Conservation (phyloP, 2,329 filamentous ascomycete species). For the Penicillium sp. region DNA sequence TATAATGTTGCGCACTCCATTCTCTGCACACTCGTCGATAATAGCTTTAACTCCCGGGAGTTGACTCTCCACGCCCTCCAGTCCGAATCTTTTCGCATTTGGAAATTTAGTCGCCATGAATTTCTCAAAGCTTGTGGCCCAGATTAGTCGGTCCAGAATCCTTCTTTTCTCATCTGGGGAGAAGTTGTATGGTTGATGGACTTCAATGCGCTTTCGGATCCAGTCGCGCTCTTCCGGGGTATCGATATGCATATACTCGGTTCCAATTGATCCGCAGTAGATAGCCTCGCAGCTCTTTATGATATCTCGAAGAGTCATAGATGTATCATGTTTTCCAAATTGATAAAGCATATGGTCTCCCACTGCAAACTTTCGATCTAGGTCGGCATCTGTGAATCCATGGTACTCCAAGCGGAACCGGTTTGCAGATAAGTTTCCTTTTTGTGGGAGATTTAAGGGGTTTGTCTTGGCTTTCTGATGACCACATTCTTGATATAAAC, state of each 20-base stretch:
- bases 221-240: slow-evolving; percentile 97
- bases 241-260: slow-evolving; percentile 98
- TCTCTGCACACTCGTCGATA: slow-evolving; percentile 96
- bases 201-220: slow-evolving; percentile 90
- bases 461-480: slow-evolving; percentile 98
- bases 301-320: slow-evolving; percentile 95
- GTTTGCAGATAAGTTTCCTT: too few species aligned
- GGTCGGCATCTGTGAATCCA: slow-evolving; percentile 88
- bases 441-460: slow-evolving; percentile 86
- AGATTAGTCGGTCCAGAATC: slow-evolving; percentile 94
- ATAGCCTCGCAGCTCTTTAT: slow-evolving; percentile 87
- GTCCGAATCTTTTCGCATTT: slow-evolving; percentile 97
- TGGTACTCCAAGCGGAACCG: too few species aligned
- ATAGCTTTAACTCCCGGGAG: slow-evolving; percentile 98
- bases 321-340: too few species aligned
- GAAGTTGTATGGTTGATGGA: slow-evolving; percentile 92
- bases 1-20: slow-evolving; percentile 96
- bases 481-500: slow-evolving; percentile 93
- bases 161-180: slow-evolving; percentile 96
- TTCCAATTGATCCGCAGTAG: slow-evolving; percentile 91
- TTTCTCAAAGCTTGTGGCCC: slow-evolving; percentile 93
- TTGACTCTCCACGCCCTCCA: slow-evolving; percentile 93
- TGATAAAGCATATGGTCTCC: too few species aligned
- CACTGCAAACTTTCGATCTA: slow-evolving; percentile 90
- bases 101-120: slow-evolving; percentile 97